phyloP scores from a whole-genome alignment of 805 yeast species.

The Soucietia sequanensis region DNA sequence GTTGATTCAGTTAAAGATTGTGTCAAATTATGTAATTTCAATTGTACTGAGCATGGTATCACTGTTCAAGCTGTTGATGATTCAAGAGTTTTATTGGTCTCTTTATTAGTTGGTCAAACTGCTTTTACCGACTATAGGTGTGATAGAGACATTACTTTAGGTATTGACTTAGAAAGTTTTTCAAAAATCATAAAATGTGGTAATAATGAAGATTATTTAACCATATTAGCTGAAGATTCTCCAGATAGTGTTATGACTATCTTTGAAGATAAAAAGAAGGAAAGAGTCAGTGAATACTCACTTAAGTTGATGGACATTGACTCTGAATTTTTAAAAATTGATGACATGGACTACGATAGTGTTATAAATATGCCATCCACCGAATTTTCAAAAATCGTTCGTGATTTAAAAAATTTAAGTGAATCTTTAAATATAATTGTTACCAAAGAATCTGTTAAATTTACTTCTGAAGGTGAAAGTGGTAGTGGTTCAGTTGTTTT shows the following conservation, averaged over 20 bases:
- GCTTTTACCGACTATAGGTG: slow-evolving; percentile 93
- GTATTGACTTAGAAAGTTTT: slow-evolving; percentile 85
- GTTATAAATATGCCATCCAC: slow-evolving; percentile 81
- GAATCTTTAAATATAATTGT: slow-evolving; percentile 85
- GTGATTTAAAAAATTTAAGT: slow-evolving; percentile 82
- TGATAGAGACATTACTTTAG: slow-evolving; percentile 89
- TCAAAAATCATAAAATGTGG: slow-evolving; percentile 90
- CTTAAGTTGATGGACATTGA: slow-evolving; percentile 95
- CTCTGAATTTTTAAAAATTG: slow-evolving; percentile 89
- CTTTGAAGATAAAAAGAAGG: slow-evolving; percentile 89
- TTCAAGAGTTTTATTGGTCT: slow-evolving; percentile 90
- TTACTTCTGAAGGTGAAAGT: slow-evolving; percentile 86
- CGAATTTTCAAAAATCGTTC: slow-evolving; percentile 85
- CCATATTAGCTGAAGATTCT: slow-evolving; percentile 84
- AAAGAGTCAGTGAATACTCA: slow-evolving; percentile 87
- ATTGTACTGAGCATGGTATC: slow-evolving; percentile 92
- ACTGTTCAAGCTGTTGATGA: slow-evolving; percentile 97
- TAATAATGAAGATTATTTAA: slow-evolving; percentile 81
- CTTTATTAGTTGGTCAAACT: slow-evolving; percentile 81
- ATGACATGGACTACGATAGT: slow-evolving; percentile 89
- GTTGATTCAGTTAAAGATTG: slow-evolving; percentile 94
- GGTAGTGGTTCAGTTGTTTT: slow-evolving; percentile 85
- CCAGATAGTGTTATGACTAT: slow-evolving; percentile 78
- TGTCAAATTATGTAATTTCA: slow-evolving; percentile 93
- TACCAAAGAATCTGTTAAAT: slow-evolving; percentile 89